Percentiles rank a stretch among this genome's conserved stretches.
Conservation (phyloP, 2,329 filamentous ascomycete genomes). For the Botrytis byssoidea region DNA sequence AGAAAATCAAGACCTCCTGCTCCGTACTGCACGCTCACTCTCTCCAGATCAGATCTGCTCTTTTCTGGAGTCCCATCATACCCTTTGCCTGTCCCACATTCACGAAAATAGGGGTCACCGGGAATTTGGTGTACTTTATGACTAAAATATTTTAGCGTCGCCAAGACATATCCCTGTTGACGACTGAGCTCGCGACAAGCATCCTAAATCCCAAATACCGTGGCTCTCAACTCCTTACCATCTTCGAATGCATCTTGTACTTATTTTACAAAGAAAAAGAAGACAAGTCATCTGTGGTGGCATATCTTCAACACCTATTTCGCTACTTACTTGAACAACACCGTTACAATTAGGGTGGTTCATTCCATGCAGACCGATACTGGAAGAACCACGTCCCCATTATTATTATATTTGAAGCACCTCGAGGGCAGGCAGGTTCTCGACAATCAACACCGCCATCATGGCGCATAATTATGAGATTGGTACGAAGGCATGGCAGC, state of each 20-base stretch:
- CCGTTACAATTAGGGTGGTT: constrained; percentile 23
- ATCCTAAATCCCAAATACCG: constrained; percentile 21
- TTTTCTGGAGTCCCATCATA: background rate
- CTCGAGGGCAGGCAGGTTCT: constrained; percentile 25
- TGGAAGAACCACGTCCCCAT: constrained; percentile 28
- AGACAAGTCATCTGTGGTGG: constrained; percentile 22
- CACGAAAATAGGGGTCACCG: constrained; percentile 19
- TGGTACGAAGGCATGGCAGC: constrained; percentile 97
- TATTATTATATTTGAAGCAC: constrained; percentile 29
- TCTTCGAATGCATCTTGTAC: constrained; percentile 20
- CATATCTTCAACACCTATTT: constrained; percentile 22
- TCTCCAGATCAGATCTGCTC: background rate
- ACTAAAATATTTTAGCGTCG: constrained; percentile 21
- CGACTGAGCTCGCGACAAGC: constrained; percentile 21
- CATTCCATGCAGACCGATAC: constrained; percentile 31
- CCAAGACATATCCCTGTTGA: constrained; percentile 20
- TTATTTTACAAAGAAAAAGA: constrained; percentile 17
- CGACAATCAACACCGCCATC: constrained; percentile 30
- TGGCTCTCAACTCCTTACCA: constrained; percentile 21
- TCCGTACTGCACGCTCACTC: background rate
- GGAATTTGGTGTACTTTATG: background rate
- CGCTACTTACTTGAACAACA: constrained; percentile 11
- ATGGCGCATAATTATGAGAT: constrained; percentile 97
- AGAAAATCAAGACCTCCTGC: background rate
- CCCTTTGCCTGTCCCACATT: background rate